Evolutionary conservation across 257 asterid genomes (phyloP), one percentile per base, ranked within the genome.

Genomic region (Ballota nigra): DNA sequence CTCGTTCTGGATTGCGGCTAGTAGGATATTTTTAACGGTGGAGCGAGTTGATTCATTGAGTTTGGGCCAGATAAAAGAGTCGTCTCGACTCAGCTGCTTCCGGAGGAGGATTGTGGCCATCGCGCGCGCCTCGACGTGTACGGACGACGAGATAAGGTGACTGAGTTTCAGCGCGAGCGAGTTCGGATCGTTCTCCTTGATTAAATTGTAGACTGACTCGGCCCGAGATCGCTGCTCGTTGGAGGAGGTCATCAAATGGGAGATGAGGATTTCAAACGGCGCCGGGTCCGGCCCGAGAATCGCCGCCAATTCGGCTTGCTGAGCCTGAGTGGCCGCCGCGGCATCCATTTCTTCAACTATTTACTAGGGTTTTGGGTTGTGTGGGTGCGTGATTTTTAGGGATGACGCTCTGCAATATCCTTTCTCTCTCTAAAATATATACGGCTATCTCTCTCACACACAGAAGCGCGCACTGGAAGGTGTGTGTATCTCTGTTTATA

Each of bases 171-270:
- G 78, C 2, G 74, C 84, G 29, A 92, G 91, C 56, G 96, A 84
- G 76, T 92, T 87, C 0, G 98, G 98, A 80, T 93, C 92, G 79
- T 79, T 91, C 78, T 87, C 92, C 86, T 90, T 91, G 71, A 89
- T 77, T 66, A 87, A 81, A 73, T 93, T 89, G 87, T 85, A 93
- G 62, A 93, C 66, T n/a, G 93, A 69, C 75, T 93, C 98, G 6
- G 98, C 97, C 78, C 87, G 94, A 23, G 97, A 91, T 18, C 98
- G 87, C 77, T 86, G 94, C 68, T 93, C 96, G 87, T 93, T 89
- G 72, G 84, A 56, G 33, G 98, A 45, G 0, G 98, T 86, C 98
- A 93, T 93, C 75, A 93, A 82, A 41, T 90, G 96, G 1, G 96
- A 82, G 63, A 92, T 86, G 4, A 92, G 86, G 62, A 85, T 78